phyloP scores from a whole-genome alignment of 495 filamentous ascomycete genomes.

The Penicillium cinerascens region DNA sequence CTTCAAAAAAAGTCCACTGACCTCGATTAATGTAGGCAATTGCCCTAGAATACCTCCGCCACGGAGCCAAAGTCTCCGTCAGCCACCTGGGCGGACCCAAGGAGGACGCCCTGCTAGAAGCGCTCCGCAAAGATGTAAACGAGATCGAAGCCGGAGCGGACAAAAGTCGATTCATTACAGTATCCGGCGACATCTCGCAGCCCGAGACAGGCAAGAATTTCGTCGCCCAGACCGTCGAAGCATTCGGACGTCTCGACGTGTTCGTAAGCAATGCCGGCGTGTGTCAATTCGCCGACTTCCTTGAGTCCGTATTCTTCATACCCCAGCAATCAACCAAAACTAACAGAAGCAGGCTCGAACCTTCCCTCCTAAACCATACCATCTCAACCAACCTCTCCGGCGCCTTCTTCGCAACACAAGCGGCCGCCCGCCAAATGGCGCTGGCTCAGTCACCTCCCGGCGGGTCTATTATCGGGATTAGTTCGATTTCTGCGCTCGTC shows the following conservation, averaged over 20 bases:
- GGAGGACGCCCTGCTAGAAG: constrained; percentile 47
- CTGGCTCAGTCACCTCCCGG: constrained; percentile 25
- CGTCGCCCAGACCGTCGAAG: constrained; percentile 48
- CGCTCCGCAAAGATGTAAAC: constrained; percentile 2
- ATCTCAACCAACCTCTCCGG: constrained; percentile 58
- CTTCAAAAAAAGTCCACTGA: neutral
- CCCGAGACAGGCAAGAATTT: constrained; percentile 52
- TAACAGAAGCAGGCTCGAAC: constrained; percentile 27
- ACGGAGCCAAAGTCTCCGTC: constrained; percentile 61
- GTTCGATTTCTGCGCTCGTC: constrained; percentile 39
- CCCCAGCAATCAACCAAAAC: neutral
- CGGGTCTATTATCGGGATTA: constrained; percentile 49
- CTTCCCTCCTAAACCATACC: constrained; percentile 35
- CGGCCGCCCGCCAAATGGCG: constrained; percentile 29
- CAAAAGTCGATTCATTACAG: constrained; percentile 38
- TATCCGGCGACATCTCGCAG: constrained; percentile 58
- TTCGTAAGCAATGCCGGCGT: constrained; percentile 81
- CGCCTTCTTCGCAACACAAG: constrained; percentile 67
- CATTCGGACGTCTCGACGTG: constrained; percentile 61
- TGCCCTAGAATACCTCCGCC: constrained; percentile 53
- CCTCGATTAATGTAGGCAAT: constrained; percentile 37
- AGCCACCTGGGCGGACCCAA: constrained; percentile 59
- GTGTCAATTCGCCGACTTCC: constrained; percentile 75
- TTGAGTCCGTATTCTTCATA: constrained; percentile 44
- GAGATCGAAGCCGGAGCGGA: constrained; percentile 30